These are phyloP conservation scores for Pythium aphanidermatum DNA, from an alignment of 352 stramenopile genomes.

Conservation along the genomic window DNA sequence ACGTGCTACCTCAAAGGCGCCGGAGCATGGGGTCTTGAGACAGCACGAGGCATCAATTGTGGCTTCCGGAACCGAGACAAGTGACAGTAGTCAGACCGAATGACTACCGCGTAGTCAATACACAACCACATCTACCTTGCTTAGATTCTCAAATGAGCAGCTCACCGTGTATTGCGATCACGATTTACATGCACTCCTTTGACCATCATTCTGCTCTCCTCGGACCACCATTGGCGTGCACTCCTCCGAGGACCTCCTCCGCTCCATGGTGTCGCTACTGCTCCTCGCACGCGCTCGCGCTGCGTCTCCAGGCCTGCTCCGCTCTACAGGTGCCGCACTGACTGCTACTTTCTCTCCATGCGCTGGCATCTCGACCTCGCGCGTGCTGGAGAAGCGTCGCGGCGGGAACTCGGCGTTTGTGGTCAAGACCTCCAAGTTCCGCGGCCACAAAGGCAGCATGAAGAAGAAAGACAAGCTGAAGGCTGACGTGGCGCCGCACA, in stretches of 20 bases:
- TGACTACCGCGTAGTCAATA: background rate
- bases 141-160: too few relatives aligned
- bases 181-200: background rate
- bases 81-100: background rate
- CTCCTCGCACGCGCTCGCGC: too few relatives aligned
- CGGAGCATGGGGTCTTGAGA: conserved; percentile 9
- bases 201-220: conserved; percentile 1
- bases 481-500: conserved; percentile 43
- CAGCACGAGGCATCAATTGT: conserved; percentile 4
- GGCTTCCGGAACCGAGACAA: conserved; percentile 17
- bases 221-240: too few relatives aligned
- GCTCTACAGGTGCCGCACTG: background rate
- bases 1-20: conserved; percentile 21
- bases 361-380: conserved; percentile 33
- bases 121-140: too few relatives aligned
- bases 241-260: background rate
- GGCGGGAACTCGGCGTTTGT: conserved; percentile 66
- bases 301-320: too few relatives aligned
- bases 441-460: conserved; percentile 31
- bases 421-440: conserved; percentile 47
- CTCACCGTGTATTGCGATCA: too few relatives aligned
- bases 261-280: too few relatives aligned
- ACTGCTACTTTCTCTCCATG: background rate
- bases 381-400: conserved; percentile 50
- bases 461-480: conserved; percentile 75